These are phyloP conservation scores for Suillus bovinus DNA, from an alignment of 768 basidiomycete genomes.

Conservation along the genomic window DNA sequence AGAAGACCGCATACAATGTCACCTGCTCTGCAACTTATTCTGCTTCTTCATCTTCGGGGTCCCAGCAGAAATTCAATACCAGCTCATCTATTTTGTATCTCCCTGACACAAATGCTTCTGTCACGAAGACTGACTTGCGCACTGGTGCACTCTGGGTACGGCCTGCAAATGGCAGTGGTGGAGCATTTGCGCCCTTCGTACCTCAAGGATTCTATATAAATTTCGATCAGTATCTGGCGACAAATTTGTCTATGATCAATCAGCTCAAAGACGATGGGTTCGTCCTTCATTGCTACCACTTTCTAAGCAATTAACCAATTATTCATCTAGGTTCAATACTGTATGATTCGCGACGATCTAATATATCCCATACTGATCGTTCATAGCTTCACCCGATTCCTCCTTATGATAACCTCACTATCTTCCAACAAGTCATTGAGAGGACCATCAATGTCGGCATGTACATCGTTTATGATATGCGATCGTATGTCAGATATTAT, in stretches of 20 bases:
- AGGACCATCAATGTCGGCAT: constrained; percentile 27
- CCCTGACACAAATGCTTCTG: constrained; percentile 35
- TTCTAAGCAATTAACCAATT: background rate
- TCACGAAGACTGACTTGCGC: constrained; percentile 50
- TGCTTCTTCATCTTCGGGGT: constrained; percentile 5
- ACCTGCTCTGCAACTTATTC: constrained; percentile 36
- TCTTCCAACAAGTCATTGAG: constrained; percentile 21
- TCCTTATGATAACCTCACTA: constrained; percentile 56
- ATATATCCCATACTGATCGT: constrained; percentile 22
- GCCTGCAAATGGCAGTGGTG: constrained; percentile 25
- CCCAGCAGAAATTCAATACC: constrained; percentile 32
- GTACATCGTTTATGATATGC: constrained; percentile 83
- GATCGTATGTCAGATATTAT: constrained; percentile 38
- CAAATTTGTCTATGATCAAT: constrained; percentile 53
- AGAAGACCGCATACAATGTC: constrained; percentile 31
- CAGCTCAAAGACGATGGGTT: constrained; percentile 61
- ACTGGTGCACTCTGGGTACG: constrained; percentile 46
- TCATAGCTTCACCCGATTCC: constrained; percentile 71
- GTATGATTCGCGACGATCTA: constrained; percentile 15
- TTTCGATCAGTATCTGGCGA: constrained; percentile 53
- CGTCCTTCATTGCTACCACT: background rate
- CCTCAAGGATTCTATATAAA: constrained; percentile 77
- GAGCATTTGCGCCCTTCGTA: constrained; percentile 42
- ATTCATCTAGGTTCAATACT: constrained; percentile 21
- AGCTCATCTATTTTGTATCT: constrained; percentile 42